These are phyloP conservation scores for Ramicandelaber brevisporus DNA, from an alignment of 192 early-diverging fungal species.

Conservation along the genomic window DNA sequence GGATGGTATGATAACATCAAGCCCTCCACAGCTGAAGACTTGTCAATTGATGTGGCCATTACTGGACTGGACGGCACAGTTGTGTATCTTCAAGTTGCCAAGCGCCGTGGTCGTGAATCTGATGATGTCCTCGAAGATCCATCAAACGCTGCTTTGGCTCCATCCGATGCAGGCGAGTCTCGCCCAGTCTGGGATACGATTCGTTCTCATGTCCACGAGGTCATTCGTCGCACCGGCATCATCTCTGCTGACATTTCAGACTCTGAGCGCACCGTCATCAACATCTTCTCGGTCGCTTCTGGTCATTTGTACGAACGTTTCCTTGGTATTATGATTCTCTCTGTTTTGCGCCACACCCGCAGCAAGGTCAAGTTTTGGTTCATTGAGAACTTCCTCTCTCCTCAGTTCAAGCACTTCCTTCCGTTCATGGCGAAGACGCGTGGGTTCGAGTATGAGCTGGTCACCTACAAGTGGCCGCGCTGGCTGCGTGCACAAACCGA, in stretches of 20 bases:
- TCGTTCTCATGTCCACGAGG: conserved; percentile 6
- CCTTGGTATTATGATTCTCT: conserved; percentile 87
- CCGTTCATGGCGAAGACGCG: conserved; percentile 67
- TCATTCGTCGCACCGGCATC: neutral
- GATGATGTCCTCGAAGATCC: conserved; percentile 33
- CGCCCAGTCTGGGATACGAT: conserved; percentile 11
- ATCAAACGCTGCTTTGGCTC: neutral
- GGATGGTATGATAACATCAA: conserved; percentile 14
- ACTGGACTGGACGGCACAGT: conserved; percentile 59
- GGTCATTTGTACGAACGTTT: conserved; percentile 97
- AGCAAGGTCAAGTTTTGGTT: conserved; percentile 95
- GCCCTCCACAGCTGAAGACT: conserved; percentile 19
- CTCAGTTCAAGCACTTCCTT: conserved; percentile 83
- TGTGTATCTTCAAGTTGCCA: conserved; percentile 53
- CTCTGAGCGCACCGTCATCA: conserved; percentile 28
- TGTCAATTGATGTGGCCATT: conserved; percentile 27
- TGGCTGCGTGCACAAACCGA: conserved; percentile 81
- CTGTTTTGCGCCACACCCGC: conserved; percentile 67
- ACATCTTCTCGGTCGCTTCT: conserved; percentile 95
- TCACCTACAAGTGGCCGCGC: conserved; percentile 97
- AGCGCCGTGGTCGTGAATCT: conserved; percentile 54
- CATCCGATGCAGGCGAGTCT: neutral
- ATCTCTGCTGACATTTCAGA: neutral
- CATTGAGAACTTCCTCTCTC: conserved; percentile 92
- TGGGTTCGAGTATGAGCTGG: conserved; percentile 81